Base-by-base conservation (phyloP, 2,329 filamentous ascomycete genomes). In the Aspergillus quadricinctus region DNA sequence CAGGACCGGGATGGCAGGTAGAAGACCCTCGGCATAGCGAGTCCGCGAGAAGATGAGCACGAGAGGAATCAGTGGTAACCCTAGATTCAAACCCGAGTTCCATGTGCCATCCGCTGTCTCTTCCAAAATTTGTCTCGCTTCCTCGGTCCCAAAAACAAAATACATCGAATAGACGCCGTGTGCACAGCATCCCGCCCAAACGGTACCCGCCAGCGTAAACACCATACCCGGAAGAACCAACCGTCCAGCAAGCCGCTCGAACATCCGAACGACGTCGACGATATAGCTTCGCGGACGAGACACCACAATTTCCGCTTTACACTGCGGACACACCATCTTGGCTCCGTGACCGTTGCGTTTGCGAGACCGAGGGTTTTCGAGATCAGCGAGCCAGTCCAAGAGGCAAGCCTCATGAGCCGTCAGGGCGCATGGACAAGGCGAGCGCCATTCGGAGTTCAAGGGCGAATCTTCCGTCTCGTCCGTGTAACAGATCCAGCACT, bases 401-500 rank as follows among this genome's bases (percentile, higher is more conserved):
- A 97, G 81, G 71, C 92, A 96, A 58, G 86, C 83, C 72, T 97
- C 92, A 71, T 99, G 94, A 1, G 92, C 94, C 55, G 90, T 89
- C 41, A 99, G 81, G 11, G 90, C 92, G 75, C 94, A 99, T 0
- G 88, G 88, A 71, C 94, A 99, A 1, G 94, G 92, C 54, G 88
- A 89, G 48, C 90, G 86, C 93, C 94, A 99, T 63, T 81, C 80
- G 1, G 80, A 80, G 27, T 82, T 82, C 11, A 80, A 78, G 8
- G 82, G 81, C 23, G 72, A 73, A 56, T 88, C 85, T 66, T 88
- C 86, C 6, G 80, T 85, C 63, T 85, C 81, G 58, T 87, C 85
- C 50, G 80, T 81, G 70, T 88, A 87, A 71, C 86, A 88, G 60
- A 88, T 88, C 86, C 86, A 88, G 68, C 86, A 88, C 69, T 81